Conservation (phyloP, 2,329 filamentous ascomycete genomes). For the Didymella pinodella region DNA sequence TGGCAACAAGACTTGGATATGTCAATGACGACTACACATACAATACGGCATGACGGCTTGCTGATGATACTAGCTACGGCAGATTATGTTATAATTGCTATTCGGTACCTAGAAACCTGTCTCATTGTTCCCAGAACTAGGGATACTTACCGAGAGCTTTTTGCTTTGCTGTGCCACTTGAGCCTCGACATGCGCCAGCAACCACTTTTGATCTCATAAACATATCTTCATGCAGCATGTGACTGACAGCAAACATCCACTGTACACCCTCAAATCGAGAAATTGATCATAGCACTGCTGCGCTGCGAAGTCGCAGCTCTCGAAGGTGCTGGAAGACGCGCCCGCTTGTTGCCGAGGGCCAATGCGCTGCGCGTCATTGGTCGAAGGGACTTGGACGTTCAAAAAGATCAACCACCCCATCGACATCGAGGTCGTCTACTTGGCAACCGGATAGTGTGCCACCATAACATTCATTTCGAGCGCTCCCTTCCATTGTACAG, state of each 20-base stretch:
- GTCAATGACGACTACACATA: conserved; percentile 18
- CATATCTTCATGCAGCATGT: background rate
- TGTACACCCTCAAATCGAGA: background rate
- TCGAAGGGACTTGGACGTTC: conserved; percentile 2
- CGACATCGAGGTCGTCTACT: conserved; percentile 13
- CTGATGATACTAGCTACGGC: conserved; percentile 8
- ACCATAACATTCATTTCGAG: conserved; percentile 28
- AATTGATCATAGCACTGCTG: background rate
- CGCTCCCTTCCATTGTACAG: conserved; percentile 16
- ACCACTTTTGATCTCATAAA: background rate
- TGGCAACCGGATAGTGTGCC: conserved; percentile 10
- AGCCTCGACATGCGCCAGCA: background rate
- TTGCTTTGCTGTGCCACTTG: conserved; percentile 4
- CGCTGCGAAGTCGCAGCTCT: conserved; percentile 12
- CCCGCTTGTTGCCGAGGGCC: conserved; percentile 29
- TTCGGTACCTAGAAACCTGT: conserved; percentile 3
- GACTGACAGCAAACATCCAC: background rate
- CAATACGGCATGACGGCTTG: conserved; percentile 8
- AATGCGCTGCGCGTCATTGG: conserved; percentile 30
- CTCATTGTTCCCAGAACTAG: background rate
- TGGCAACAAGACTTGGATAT: conserved; percentile 8
- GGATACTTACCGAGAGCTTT: conserved; percentile 8
- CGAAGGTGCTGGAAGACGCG: conserved; percentile 39
- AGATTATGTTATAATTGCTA: conserved; percentile 10
- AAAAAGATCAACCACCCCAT: conserved; percentile 23